phyloP scores from a whole-genome alignment of 108 stramenopile species.

The Skeletonema menzelii region DNA sequence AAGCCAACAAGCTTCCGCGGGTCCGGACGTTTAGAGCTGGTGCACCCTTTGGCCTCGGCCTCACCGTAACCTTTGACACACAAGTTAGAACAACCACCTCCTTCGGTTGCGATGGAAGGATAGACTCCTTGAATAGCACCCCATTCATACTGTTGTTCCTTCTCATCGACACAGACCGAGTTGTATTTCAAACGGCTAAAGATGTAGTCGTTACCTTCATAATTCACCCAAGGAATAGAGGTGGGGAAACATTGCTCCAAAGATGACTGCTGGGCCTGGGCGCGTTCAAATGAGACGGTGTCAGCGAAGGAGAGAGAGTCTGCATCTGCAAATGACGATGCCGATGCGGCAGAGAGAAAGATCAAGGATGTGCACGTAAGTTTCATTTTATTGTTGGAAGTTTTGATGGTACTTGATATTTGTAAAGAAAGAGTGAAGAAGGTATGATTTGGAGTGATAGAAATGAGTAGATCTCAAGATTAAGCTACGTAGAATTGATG shows the following conservation, averaged over 20 bases:
- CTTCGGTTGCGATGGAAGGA: not conserved
- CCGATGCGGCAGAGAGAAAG: not conserved
- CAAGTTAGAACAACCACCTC: not conserved
- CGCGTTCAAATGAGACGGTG: too few relatives aligned
- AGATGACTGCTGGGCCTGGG: not conserved
- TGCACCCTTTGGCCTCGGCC: not conserved
- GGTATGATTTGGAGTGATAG: too few relatives aligned
- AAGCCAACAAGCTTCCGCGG: not conserved
- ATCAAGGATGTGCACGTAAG: not conserved
- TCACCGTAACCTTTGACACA: not conserved
- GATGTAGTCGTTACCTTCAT: constrained; percentile 2
- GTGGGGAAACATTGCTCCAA: not conserved
- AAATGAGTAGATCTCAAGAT: too few relatives aligned
- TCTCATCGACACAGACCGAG: not conserved
- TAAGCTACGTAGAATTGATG: too few relatives aligned
- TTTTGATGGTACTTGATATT: not conserved
- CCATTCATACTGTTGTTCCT: not conserved
- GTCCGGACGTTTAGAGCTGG: not conserved
- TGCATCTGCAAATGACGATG: not conserved
- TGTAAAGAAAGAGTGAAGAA: not conserved
- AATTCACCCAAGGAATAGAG: not conserved
- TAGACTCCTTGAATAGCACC: not conserved
- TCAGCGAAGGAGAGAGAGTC: too few relatives aligned
- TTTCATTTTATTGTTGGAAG: not conserved
- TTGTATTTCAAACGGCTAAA: not conserved